phyloP scores from a whole-genome alignment of 176 grass and related monocot genomes.

The Phoenix roebelenii region DNA sequence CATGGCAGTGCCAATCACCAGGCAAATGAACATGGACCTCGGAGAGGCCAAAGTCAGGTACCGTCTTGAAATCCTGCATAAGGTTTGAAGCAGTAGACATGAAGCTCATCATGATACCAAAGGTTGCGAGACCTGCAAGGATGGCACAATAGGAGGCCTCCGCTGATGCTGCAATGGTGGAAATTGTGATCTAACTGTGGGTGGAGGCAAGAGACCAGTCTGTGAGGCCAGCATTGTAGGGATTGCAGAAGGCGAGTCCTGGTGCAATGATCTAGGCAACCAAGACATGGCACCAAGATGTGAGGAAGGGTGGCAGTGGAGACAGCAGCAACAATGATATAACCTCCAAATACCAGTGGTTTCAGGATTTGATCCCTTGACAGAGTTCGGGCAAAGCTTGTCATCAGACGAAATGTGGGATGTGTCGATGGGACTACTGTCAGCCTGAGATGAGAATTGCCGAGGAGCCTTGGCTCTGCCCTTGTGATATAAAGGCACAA shows the following conservation, averaged over 20 bases:
- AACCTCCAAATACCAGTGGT: constrained; percentile 31
- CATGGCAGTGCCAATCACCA: no score
- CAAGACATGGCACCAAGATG: constrained; percentile 57
- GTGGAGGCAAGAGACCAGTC: constrained; percentile 67
- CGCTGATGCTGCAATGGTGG: constrained; percentile 59
- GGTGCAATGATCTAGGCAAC: constrained; percentile 53
- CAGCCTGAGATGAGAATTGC: constrained; percentile 24
- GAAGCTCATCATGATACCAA: constrained; percentile 49
- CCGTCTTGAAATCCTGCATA: constrained; percentile 74
- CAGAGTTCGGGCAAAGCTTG: constrained; percentile 34
- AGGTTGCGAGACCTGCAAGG: constrained; percentile 58
- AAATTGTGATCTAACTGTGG: constrained; percentile 61
- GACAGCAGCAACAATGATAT: constrained; percentile 31
- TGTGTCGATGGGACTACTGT: background rate
- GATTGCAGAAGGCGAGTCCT: constrained; percentile 72
- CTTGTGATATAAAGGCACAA: constrained; percentile 32
- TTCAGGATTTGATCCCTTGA: constrained; percentile 62
- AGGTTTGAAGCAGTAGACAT: constrained; percentile 63
- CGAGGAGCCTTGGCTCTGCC: constrained; percentile 28
- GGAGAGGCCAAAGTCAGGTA: constrained; percentile 41
- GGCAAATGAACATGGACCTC: no score
- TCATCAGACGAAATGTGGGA: constrained; percentile 42
- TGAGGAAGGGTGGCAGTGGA: constrained; percentile 41
- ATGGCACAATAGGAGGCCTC: constrained; percentile 25
- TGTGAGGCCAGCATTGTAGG: constrained; percentile 61